A percentile compares a stretch with the other conserved stretches of the same genome.
These are phyloP conservation scores for Rubus parviflorus DNA, from an alignment of 306 rosid species.

Conservation along the genomic window DNA sequence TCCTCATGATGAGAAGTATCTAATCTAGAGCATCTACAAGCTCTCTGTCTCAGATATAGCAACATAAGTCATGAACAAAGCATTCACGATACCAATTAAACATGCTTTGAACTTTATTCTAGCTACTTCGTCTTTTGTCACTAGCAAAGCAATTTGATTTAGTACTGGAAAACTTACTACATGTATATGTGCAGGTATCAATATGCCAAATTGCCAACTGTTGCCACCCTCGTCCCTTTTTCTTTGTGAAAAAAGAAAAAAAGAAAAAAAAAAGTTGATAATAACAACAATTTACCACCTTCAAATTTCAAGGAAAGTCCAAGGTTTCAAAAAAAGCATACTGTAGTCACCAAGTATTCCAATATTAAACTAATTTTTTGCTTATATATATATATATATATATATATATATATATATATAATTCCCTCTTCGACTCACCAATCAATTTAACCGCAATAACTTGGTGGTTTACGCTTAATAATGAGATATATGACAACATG, in stretches of 20 bases:
- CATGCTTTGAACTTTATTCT: constrained; percentile 39
- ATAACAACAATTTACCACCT: too few species aligned
- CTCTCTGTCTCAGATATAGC: constrained; percentile 29
- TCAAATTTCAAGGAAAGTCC: too few species aligned
- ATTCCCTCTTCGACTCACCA: too few species aligned
- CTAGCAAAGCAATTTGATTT: background rate
- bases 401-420: too few species aligned
- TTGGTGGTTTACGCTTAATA: too few species aligned
- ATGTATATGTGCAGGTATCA: constrained; percentile 17
- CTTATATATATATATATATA: too few species aligned
- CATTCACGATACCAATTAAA: constrained; percentile 12
- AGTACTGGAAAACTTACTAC: constrained; percentile 18
- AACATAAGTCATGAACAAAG: constrained; percentile 27
- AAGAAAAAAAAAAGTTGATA: background rate
- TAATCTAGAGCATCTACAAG: constrained; percentile 29
- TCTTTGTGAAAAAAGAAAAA: background rate
- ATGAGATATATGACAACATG: too few species aligned
- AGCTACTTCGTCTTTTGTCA: background rate
- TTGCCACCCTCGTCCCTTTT: background rate
- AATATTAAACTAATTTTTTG: too few species aligned
- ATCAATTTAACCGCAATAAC: too few species aligned
- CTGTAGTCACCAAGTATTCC: too few species aligned
- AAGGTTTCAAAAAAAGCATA: too few species aligned
- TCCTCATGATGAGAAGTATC: constrained; percentile 21
- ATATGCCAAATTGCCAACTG: constrained; percentile 33